phyloP scores from a whole-genome alignment of 164 flowering plant genomes.

The Umbilicus rupestris region DNA sequence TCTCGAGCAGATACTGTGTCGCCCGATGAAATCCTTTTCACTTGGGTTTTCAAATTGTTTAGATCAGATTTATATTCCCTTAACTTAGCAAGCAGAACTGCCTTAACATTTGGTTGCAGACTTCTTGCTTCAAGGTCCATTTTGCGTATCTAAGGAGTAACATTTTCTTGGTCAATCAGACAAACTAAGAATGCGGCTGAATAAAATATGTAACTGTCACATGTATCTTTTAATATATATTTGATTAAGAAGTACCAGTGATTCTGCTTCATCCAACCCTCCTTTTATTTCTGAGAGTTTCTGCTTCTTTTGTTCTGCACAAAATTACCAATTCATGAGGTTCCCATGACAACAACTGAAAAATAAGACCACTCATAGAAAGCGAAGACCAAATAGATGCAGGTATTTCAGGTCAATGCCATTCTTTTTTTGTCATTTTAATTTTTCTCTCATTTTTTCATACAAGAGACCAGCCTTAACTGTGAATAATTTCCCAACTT shows the following conservation, averaged over 20 bases:
- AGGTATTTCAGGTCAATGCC: too few relatives aligned
- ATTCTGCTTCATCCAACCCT: conserved; percentile 76
- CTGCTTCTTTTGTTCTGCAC: conserved; percentile 75
- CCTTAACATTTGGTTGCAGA: conserved; percentile 77
- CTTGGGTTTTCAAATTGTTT: conserved; percentile 68
- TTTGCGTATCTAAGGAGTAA: conserved; percentile 47
- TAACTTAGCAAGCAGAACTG: conserved; percentile 70
- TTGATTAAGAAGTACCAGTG: conserved; percentile 38
- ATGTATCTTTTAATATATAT: background rate
- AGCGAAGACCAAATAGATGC: too few relatives aligned
- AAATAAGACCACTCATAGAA: too few relatives aligned
- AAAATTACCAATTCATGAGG: background rate
- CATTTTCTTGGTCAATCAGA: background rate
- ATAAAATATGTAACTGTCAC: background rate
- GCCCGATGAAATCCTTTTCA: conserved; percentile 53
- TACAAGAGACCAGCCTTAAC: too few relatives aligned
- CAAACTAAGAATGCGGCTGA: background rate
- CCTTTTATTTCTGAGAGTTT: conserved; percentile 53
- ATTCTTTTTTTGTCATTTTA: too few relatives aligned
- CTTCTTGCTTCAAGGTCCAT: conserved; percentile 93
- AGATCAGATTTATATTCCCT: conserved; percentile 88
- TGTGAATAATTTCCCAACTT: too few relatives aligned
- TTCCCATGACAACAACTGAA: background rate
- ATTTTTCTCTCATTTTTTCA: too few relatives aligned
- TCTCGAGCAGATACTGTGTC: conserved; percentile 55